Percentiles rank a stretch among this genome's conserved stretches.
Conservation (phyloP, 805 yeast species). For the Suhomyces sp. region DNA sequence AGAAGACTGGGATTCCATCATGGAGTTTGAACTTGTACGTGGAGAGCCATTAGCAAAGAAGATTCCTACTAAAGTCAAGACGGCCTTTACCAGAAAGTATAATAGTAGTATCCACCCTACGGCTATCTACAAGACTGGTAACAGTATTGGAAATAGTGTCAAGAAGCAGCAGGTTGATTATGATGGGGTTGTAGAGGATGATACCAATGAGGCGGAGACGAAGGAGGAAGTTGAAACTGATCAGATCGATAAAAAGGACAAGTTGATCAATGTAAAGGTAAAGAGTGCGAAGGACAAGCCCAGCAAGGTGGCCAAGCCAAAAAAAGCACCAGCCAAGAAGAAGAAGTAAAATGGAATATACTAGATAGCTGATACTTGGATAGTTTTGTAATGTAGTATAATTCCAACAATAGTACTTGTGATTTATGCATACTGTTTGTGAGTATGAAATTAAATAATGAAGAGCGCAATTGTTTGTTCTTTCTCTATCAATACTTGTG, state of each 20-base stretch:
- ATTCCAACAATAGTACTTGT: too few species aligned
- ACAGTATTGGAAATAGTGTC: slow-evolving; percentile 40
- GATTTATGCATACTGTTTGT: too few species aligned
- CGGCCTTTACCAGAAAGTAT: slow-evolving; percentile 84
- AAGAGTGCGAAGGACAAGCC: slow-evolving; percentile 10
- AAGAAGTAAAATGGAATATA: background rate
- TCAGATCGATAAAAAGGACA: slow-evolving; percentile 57
- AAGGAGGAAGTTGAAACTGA: slow-evolving; percentile 44
- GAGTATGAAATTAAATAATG: too few species aligned
- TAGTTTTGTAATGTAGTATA: too few species aligned
- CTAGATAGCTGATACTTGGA: too few species aligned
- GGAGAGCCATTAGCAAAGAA: slow-evolving; percentile 50
- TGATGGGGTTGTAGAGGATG: slow-evolving; percentile 70
- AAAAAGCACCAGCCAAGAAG: slow-evolving; percentile 5
- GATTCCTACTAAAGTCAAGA: slow-evolving; percentile 73
- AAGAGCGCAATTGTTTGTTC: too few species aligned
- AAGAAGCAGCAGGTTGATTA: slow-evolving; percentile 52
- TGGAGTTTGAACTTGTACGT: slow-evolving; percentile 70
- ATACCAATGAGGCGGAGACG: slow-evolving; percentile 45
- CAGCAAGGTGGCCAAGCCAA: slow-evolving; percentile 17
- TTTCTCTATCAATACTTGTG: too few species aligned
- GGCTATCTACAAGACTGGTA: slow-evolving; percentile 75
- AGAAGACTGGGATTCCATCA: slow-evolving; percentile 87
- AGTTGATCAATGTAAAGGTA: slow-evolving; percentile 47
- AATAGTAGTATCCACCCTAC: slow-evolving; percentile 77